These are phyloP conservation scores for Metschnikowia arizonensis DNA, from an alignment of 805 yeast genomes.

Conservation along the genomic window DNA sequence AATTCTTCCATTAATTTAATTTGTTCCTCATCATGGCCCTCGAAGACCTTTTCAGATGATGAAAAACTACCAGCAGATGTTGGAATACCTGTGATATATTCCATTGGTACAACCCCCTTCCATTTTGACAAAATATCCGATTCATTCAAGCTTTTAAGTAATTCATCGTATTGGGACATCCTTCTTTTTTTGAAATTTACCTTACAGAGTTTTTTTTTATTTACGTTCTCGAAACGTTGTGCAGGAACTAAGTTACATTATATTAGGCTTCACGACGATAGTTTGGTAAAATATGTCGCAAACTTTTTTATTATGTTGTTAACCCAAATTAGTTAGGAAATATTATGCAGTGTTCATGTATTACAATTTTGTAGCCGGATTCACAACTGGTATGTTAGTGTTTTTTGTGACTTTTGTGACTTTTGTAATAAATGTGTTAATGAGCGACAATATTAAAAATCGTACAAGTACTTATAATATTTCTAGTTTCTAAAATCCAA, in stretches of 20 bases:
- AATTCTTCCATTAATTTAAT: slow-evolving; percentile 93
- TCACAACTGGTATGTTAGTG: background rate
- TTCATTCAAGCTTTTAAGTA: slow-evolving; percentile 50
- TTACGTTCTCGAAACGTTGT: background rate
- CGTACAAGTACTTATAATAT: background rate
- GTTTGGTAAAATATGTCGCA: background rate
- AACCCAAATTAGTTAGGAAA: background rate
- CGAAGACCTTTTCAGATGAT: slow-evolving; percentile 47
- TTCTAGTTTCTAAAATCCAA: background rate
- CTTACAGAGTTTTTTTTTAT: slow-evolving; percentile 1
- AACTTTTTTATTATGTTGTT: background rate
- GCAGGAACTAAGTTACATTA: background rate
- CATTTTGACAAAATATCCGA: slow-evolving; percentile 53
- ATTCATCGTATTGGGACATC: slow-evolving; percentile 38
- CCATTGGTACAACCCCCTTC: slow-evolving; percentile 65
- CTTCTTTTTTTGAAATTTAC: background rate
- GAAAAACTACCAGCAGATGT: slow-evolving; percentile 25
- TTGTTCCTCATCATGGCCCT: slow-evolving; percentile 92
- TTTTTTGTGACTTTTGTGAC: no score
- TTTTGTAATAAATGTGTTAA: background rate
- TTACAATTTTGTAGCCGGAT: background rate
- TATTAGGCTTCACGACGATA: background rate
- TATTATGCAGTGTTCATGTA: background rate
- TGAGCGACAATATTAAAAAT: background rate
- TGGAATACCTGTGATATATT: slow-evolving; percentile 55